Evolutionary conservation across 1,139 yeast species (phyloP), one percentile per base, ranked within the genome.

Genomic region (Pichia norvegensis): DNA sequence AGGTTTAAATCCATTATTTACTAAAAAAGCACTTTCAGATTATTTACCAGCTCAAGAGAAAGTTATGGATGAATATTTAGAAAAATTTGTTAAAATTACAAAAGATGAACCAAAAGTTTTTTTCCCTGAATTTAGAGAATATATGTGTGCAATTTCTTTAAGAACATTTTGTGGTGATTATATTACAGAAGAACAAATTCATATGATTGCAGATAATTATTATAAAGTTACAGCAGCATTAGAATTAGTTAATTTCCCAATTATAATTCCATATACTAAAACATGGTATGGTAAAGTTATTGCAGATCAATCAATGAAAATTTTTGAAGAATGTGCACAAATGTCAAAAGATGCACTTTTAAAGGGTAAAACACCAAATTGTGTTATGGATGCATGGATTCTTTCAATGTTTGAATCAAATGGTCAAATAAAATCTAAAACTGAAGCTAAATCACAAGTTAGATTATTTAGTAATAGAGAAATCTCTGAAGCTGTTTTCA

Each of bases 311-410:
- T 87, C 96, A 35, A 90, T 92, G 97, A 81, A 79, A 61, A 81
- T 86, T 59, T 88, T 92, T 58, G 96, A 81, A 61, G 68, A 68
- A 33, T 90, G 97, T 69, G 95, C 98, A 36, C 88, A 75, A 54
- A 76, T 72, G 77, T 85, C 97, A 48, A 90, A 90, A 66, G 74
- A 74, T 49, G 81, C 81, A 61, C 84, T 92, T 62, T 46, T 49
- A 21, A 70, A 74, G n/a, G 88, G 88, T 54, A 95, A 90, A 45
- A 68, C 75, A 50, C 86, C 95, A 49, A 73, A 75, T 45, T 87
- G 97, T 73, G 88, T 88, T 47, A 80, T 92, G 88, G 98, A 92
- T 65, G 88, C 86, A 52, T 92, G 98, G 98, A 78, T 90, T 62
- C 72, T 72, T 62, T 73, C 82, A 58, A 92, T 90, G 96, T 74